phyloP scores from a whole-genome alignment of 2,329 filamentous ascomycete species.

The Alternaria gansuensis region DNA sequence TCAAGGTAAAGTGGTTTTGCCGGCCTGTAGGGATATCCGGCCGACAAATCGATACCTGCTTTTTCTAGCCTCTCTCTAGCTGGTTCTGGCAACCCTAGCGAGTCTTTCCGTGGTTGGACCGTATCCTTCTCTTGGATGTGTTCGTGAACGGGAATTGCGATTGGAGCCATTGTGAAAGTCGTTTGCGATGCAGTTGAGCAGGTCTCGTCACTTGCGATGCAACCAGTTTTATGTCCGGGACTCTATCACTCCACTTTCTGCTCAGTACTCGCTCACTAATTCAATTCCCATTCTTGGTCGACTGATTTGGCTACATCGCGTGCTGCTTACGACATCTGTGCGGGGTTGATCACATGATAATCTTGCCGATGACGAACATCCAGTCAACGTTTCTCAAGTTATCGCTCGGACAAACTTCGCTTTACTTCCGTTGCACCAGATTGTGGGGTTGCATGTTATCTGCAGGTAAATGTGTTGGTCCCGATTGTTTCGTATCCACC shows the following conservation, averaged over 20 bases:
- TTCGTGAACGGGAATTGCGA: slow-evolving; percentile 61
- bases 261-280: slow-evolving; percentile 27
- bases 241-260: slow-evolving; percentile 14
- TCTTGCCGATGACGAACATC: slow-evolving; percentile 43
- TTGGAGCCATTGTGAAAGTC: slow-evolving; percentile 61
- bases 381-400: slow-evolving; percentile 35
- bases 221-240: slow-evolving; percentile 27
- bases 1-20: slow-evolving; percentile 73
- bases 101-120: slow-evolving; percentile 70
- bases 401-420: slow-evolving; percentile 29
- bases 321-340: slow-evolving; percentile 28
- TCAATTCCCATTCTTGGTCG: slow-evolving; percentile 1
- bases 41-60: slow-evolving; percentile 72
- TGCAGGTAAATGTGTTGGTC: neutral
- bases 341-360: slow-evolving; percentile 52
- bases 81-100: slow-evolving; percentile 66
- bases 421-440: neutral
- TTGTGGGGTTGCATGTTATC: slow-evolving; percentile 1
- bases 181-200: slow-evolving; percentile 2
- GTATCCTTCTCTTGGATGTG: slow-evolving; percentile 67
- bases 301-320: slow-evolving; percentile 10
- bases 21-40: slow-evolving; percentile 76
- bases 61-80: slow-evolving; percentile 69
- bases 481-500: slow-evolving; percentile 17
- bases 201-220: neutral